Percentiles rank a stretch among this genome's conserved stretches.
Evolutionary conservation across 768 basidiomycete genomes (phyloP).

Genomic region (Ephemerocybe angulata): DNA sequence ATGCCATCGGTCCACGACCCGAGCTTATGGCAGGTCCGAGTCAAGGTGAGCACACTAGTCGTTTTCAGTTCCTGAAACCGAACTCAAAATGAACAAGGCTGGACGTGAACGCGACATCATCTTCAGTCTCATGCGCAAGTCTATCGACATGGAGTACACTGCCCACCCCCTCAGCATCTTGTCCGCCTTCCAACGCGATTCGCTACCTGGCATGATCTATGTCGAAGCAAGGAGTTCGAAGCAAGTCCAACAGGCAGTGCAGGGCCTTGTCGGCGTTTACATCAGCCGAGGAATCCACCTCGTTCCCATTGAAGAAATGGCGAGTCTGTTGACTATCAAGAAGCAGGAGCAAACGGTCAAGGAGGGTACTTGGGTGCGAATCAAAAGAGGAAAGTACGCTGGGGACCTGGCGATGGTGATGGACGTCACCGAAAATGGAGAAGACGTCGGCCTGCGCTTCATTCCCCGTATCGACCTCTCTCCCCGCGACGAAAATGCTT

Average conservation of each 20-base stretch:
- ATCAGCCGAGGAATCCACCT: constrained; percentile 74
- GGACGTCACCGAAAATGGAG: constrained; percentile 90
- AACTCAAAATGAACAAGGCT: constrained; percentile 43
- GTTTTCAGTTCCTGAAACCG: neutral
- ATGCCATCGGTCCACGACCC: constrained; percentile 98
- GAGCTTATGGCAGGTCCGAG: constrained; percentile 91
- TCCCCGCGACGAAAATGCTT: constrained; percentile 70
- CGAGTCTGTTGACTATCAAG: constrained; percentile 91
- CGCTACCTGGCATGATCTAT: constrained; percentile 93
- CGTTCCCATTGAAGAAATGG: constrained; percentile 98
- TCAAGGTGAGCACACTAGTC: constrained; percentile 58
- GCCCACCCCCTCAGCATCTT: constrained; percentile 79
- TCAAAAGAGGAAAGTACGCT: constrained; percentile 89
- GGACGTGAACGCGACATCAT: constrained; percentile 93
- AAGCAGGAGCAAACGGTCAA: constrained; percentile 84
- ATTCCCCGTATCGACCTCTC: constrained; percentile 97
- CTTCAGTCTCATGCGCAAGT: constrained; percentile 92
- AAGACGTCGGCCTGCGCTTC: constrained; percentile 89
- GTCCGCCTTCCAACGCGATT: constrained; percentile 95
- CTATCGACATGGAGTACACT: constrained; percentile 77
- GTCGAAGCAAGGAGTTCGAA: constrained; percentile 89
- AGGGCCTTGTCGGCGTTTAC: constrained; percentile 92
- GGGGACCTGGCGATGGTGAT: constrained; percentile 95
- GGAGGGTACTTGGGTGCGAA: constrained; percentile 91
- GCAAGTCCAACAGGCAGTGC: constrained; percentile 79